Base-by-base conservation (phyloP, 495 filamentous ascomycete species). In the Penicillium egyptiacum region DNA sequence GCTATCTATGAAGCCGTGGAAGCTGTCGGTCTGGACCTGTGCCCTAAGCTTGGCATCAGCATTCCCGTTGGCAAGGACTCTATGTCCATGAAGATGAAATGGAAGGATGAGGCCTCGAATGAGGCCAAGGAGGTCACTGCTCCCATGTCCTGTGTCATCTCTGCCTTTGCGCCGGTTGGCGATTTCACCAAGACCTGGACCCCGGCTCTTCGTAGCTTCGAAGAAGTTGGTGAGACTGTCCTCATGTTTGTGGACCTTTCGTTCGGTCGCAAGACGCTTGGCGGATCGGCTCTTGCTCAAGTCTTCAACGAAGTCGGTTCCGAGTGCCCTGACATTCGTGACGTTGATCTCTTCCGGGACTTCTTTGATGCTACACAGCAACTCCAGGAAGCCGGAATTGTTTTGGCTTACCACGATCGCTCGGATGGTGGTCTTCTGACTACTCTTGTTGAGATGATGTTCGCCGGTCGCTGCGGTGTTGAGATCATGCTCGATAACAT, bases 11-110 rank as follows among this genome's bases (percentile, higher is more conserved):
- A 96, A 71, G 94, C 90, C 30, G 94, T 97, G 30, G 84, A 96
- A 68, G 92, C 94, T 6, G 92, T 96, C 60, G 91, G 90, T 45
- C 84, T 96, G 77, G 88, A 93, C n/a, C 75, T 96, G 6, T 88
- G 86, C 66, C 89, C 89, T 20, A 83, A 86, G 64, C 80, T 98
- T 35, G 91, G 90, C 19, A 84, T 98, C 61, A 90, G 88, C 53
- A 96, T 98, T 54, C 95, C 94, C 4, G 94, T 97, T 9, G 94
- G 94, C 49, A 97, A 98, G 75, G 94, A 98, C 70, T 97, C 93
- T 5, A 96, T 94, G 74, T 96, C 91, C 16, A 98, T 98, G 94
- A 97, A 96, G 78, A 92, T 94, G 75, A 88, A 90, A 55, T 98
- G 94, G 95, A 88, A 84, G 62, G 90, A 94, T 53, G 77, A 80